These are phyloP conservation scores for Colletotrichum spaethianum DNA, from an alignment of 2,329 filamentous ascomycete genomes.

Conservation along the genomic window DNA sequence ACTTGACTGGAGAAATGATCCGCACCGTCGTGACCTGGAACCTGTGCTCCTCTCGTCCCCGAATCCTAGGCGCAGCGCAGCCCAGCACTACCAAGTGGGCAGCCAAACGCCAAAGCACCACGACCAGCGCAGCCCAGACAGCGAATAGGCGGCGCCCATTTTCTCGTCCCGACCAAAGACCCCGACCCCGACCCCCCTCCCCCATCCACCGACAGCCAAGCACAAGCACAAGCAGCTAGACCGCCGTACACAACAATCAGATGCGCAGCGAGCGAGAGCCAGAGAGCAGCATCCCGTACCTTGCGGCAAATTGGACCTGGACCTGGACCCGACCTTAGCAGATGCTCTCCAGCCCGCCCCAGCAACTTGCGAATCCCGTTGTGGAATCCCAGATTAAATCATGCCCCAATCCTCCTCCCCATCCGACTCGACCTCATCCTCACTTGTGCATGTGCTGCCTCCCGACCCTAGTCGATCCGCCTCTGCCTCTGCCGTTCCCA, in stretches of 20 bases:
- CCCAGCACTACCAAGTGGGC: slow-evolving; percentile 13
- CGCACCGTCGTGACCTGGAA: slow-evolving; percentile 31
- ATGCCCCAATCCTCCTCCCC: slow-evolving; percentile 40
- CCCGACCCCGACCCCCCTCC: neutral
- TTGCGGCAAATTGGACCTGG: slow-evolving; percentile 13
- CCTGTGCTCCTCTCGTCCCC: slow-evolving; percentile 17
- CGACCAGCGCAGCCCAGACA: slow-evolving; percentile 18
- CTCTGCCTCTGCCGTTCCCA: slow-evolving; percentile 24
- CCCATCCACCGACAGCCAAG: slow-evolving; percentile 1
- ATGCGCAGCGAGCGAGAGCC: slow-evolving; percentile 7
- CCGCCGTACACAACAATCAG: neutral
- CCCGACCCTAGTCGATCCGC: slow-evolving; percentile 30
- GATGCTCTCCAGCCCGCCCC: slow-evolving; percentile 35
- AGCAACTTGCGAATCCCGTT: slow-evolving; percentile 28
- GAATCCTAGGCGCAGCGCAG: slow-evolving; percentile 17
- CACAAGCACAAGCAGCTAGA: neutral
- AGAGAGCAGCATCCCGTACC: neutral
- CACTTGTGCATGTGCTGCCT: slow-evolving; percentile 41
- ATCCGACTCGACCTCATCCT: slow-evolving; percentile 36
- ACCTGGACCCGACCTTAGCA: neutral
- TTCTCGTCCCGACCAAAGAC: slow-evolving; percentile 23
- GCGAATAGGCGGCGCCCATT: slow-evolving; percentile 34
- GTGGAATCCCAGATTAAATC: slow-evolving; percentile 39
- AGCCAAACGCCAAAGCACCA: slow-evolving; percentile 26
- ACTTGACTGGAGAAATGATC: slow-evolving; percentile 36